Base-by-base conservation (phyloP, 306 rosid species). In the Malus fusca region DNA sequence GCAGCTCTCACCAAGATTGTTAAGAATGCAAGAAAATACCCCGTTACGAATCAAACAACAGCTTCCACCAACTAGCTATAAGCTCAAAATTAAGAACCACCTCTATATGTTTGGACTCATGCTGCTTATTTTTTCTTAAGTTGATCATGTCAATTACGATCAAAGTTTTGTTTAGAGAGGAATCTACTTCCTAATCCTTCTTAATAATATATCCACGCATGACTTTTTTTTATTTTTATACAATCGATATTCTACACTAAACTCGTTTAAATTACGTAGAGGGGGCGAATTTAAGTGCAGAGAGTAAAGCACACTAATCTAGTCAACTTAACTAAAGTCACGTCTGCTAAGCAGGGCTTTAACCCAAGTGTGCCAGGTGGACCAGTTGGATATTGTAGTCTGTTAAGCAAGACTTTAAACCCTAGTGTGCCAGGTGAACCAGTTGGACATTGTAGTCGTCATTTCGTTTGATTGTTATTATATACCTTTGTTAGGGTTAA, bases 21-120 rank as follows among this genome's bases (percentile, higher is more conserved):
- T 2, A 89, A 89, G 79, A 91, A 91, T 82, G 95, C 89, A n/a
- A 31, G 69, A 48, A 91, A 91, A 74, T 91, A 89, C 74, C 97
- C 95, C 0, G 74, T 85, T 71, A 19, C 75, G 28, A 23, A 79
- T 11, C 84, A 80, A 55, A 80, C 72, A n/a, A 18, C 78, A 65
- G 79, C 71, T 52, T 82, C 82, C 75, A 76, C 77, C 59, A 84
- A 78, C 72, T 66, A 72, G 68, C 72, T 14, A 8, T 56, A 51
- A 5, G 21, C 21, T 48, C 55, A 15, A 48, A 48, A 48, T 51
- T 51, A 51, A 51, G 55, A 51, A 51, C 55, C 21, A 51, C 21
- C 55, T 51, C 55, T 51, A 51, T 17, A 2, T 51, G 55, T 51
- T 51, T 51, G 55, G 8, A 17, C 55, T 15, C 55, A 4, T 51